Conservation (phyloP, 257 asterid genomes). For the Petunia secreta region DNA sequence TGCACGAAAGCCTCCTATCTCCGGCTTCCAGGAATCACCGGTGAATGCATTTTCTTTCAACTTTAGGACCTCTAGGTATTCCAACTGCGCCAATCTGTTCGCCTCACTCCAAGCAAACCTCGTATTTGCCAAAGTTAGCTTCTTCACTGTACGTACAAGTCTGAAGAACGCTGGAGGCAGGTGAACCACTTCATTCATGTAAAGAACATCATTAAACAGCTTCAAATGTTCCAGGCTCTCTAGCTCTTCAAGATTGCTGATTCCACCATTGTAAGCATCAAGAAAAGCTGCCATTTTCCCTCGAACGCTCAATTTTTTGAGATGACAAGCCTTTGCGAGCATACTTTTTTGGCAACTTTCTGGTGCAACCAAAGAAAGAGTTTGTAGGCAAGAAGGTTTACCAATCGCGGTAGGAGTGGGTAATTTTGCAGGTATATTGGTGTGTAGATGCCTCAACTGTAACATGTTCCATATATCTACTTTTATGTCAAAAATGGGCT, state of each 20-base stretch:
- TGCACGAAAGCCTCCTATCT: not conserved
- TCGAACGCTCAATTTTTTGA: conserved; percentile 55
- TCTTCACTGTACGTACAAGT: conserved; percentile 52
- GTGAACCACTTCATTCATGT: conserved; percentile 33
- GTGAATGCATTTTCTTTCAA: conserved; percentile 22
- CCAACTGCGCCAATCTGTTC: conserved; percentile 52
- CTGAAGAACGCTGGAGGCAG: conserved; percentile 48
- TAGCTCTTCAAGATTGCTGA: conserved; percentile 46
- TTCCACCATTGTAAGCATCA: conserved; percentile 33
- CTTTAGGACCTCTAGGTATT: conserved; percentile 52
- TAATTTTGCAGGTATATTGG: conserved; percentile 46
- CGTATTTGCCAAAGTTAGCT: conserved; percentile 46
- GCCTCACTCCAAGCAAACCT: conserved; percentile 54
- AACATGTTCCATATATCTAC: conserved; percentile 22
- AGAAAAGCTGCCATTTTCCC: conserved; percentile 48
- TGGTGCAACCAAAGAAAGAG: conserved; percentile 59
- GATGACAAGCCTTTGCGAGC: conserved; percentile 49
- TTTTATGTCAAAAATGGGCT: not conserved
- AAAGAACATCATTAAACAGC: conserved; percentile 43
- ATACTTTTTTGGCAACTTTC: conserved; percentile 63
- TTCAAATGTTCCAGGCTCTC: conserved; percentile 50
- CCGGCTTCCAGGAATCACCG: not conserved
- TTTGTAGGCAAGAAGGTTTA: conserved; percentile 43
- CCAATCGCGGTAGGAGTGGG: conserved; percentile 34
- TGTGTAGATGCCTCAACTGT: not conserved